Evolutionary conservation across 805 yeast species (phyloP).

Genomic region (Candida tammaniensis): DNA sequence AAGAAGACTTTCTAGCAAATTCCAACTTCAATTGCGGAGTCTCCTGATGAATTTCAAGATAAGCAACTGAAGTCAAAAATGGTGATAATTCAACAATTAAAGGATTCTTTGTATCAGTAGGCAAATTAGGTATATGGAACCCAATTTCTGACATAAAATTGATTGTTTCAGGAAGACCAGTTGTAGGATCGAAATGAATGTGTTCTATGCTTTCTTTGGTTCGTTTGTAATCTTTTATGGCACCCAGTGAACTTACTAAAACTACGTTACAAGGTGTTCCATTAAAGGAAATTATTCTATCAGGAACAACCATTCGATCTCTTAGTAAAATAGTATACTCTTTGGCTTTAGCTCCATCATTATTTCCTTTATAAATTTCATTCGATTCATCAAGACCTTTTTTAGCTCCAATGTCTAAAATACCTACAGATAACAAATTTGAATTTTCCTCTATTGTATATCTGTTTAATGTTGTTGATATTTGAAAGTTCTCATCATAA

Average conservation of each 20-base stretch:
- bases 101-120: slow-evolving; percentile 18
- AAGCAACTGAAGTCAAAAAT: slow-evolving; percentile 42
- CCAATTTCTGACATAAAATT: slow-evolving; percentile 51
- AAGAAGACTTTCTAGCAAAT: slow-evolving; percentile 18
- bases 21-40: slow-evolving; percentile 15
- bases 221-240: slow-evolving; percentile 15
- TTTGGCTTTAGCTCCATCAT: too few species aligned
- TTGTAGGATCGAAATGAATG: slow-evolving; percentile 12
- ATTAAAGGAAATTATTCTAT: slow-evolving; percentile 28
- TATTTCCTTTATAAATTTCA: too few species aligned
- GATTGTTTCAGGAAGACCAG: slow-evolving; percentile 18
- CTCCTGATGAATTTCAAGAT: slow-evolving; percentile 16
- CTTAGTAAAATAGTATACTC: slow-evolving; percentile 20
- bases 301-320: slow-evolving; percentile 26
- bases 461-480: slow-evolving; percentile 23
- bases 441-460: slow-evolving; percentile 24
- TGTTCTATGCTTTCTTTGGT: neutral
- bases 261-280: slow-evolving; percentile 36
- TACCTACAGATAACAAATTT: slow-evolving; percentile 26
- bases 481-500: slow-evolving; percentile 13
- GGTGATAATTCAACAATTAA: slow-evolving; percentile 48
- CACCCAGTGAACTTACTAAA: slow-evolving; percentile 17
- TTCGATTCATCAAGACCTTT: slow-evolving; percentile 1
- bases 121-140: slow-evolving; percentile 40
- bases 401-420: slow-evolving; percentile 25